Percentiles rank a stretch among this genome's conserved stretches.
These are phyloP conservation scores for Trichosporon asahii DNA, from an alignment of 1,284 basidiomycete species.

Conservation along the genomic window DNA sequence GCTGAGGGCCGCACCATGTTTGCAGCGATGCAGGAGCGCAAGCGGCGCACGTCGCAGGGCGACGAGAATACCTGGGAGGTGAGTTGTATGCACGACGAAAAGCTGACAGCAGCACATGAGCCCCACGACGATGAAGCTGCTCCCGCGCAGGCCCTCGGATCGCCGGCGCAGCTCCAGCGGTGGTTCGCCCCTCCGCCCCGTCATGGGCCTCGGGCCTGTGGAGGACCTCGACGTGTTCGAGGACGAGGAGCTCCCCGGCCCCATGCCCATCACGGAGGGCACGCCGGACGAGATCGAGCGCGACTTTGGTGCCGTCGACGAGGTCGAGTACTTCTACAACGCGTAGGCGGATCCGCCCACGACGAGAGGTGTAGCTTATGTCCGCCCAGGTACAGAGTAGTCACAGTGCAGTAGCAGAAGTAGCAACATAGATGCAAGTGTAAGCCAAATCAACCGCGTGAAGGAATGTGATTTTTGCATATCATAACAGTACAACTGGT, in stretches of 20 bases:
- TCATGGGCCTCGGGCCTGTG: slow-evolving; percentile 66
- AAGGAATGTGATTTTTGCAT: not conserved
- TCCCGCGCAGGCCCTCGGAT: slow-evolving; percentile 78
- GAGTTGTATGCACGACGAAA: slow-evolving; percentile 34
- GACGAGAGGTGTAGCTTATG: not conserved
- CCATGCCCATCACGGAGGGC: slow-evolving; percentile 59
- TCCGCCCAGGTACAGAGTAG: not conserved
- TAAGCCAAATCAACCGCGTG: not conserved
- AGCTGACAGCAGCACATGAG: slow-evolving; percentile 72
- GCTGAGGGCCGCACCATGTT: slow-evolving; percentile 60
- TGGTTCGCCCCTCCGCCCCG: slow-evolving; percentile 72
- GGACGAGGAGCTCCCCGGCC: slow-evolving; percentile 62
- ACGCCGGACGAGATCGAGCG: slow-evolving; percentile 48
- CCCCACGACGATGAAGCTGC: slow-evolving; percentile 81
- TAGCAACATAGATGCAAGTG: not conserved
- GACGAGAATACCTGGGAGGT: slow-evolving; percentile 91
- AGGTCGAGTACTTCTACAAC: slow-evolving; percentile 49
- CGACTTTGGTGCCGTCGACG: slow-evolving; percentile 47
- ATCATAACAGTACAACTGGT: not conserved
- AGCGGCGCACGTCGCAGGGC: slow-evolving; percentile 29
- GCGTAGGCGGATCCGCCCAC: not conserved
- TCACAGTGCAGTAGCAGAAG: not conserved
- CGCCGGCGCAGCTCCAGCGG: slow-evolving; percentile 62
- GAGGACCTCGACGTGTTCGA: slow-evolving; percentile 61
- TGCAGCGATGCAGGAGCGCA: slow-evolving; percentile 54